Conservation (phyloP, 2,329 filamentous ascomycete species). For the Aspergillus fischeri region DNA sequence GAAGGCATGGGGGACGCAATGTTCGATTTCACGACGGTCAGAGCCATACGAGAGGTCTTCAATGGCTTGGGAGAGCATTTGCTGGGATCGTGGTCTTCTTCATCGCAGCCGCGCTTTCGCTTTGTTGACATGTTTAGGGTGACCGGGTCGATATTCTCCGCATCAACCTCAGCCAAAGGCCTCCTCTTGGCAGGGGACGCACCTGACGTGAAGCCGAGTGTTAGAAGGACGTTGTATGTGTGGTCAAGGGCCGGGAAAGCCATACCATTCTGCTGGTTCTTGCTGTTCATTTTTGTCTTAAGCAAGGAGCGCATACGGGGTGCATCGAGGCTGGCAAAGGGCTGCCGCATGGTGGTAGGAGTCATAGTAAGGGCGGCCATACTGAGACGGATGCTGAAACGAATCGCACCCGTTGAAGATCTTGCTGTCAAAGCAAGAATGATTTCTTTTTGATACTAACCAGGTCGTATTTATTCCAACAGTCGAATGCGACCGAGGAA, state of each 20-base stretch:
- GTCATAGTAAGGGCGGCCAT: slow-evolving; percentile 37
- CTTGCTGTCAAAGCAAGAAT: background rate
- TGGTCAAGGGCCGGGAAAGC: background rate
- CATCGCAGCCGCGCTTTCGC: slow-evolving; percentile 35
- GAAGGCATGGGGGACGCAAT: slow-evolving; percentile 17
- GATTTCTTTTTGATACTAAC: background rate
- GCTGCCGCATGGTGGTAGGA: slow-evolving; percentile 28
- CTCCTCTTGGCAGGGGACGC: slow-evolving; percentile 14
- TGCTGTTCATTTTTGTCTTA: slow-evolving; percentile 28
- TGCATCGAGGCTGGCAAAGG: slow-evolving; percentile 33
- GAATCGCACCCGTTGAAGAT: background rate
- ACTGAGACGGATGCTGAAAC: background rate
- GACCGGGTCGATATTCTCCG: slow-evolving; percentile 58
- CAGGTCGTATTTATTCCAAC: background rate
- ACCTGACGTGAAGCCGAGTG: slow-evolving; percentile 7
- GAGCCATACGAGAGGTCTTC: slow-evolving; percentile 44
- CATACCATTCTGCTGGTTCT: slow-evolving; percentile 32
- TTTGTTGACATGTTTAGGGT: slow-evolving; percentile 48
- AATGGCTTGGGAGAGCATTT: slow-evolving; percentile 45
- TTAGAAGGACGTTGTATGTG: slow-evolving; percentile 1
- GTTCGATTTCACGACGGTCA: slow-evolving; percentile 22
- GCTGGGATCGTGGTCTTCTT: slow-evolving; percentile 26
- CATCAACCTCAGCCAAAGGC: slow-evolving; percentile 35
- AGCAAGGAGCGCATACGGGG: slow-evolving; percentile 29
- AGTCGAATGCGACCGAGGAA: background rate